These are phyloP conservation scores for Athelia sp. DNA, from an alignment of 1,284 basidiomycete genomes.

Conservation along the genomic window DNA sequence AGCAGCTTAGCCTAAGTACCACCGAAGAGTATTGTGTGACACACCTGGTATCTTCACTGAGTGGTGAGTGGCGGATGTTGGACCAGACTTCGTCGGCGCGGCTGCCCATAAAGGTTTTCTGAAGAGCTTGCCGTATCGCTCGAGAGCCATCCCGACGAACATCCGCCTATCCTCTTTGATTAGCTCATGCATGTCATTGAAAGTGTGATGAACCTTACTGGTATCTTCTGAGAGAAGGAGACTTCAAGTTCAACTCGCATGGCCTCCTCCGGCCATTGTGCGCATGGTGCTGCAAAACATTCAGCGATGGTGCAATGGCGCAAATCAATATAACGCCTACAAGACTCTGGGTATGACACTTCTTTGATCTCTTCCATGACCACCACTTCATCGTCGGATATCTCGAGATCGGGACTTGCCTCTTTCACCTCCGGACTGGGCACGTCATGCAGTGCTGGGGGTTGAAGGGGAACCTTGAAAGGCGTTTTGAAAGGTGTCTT, in stretches of 20 bases:
- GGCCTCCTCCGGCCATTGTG: constrained; percentile 29
- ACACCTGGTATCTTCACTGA: constrained; percentile 17
- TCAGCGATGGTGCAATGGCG: background rate
- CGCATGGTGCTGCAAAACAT: constrained; percentile 18
- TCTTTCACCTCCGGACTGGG: constrained; percentile 7
- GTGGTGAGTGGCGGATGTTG: background rate
- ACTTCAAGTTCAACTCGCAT: constrained; percentile 45
- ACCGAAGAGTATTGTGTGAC: constrained; percentile 1
- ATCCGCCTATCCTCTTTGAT: constrained; percentile 16
- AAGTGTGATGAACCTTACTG: constrained; percentile 31
- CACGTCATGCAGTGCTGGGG: constrained; percentile 5
- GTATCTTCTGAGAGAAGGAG: constrained; percentile 57
- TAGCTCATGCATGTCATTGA: background rate
- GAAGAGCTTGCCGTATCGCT: constrained; percentile 27
- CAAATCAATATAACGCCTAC: constrained; percentile 2
- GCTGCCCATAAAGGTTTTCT: constrained; percentile 24
- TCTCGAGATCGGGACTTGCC: too few relatives aligned
- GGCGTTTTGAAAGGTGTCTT: constrained; percentile 32
- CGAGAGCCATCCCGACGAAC: constrained; percentile 25
- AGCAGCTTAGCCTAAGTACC: background rate
- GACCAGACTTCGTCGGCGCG: constrained; percentile 6
- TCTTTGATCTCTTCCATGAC: background rate
- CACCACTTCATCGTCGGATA: background rate
- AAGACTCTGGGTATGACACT: background rate
- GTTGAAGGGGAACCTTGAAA: constrained; percentile 28